Base-by-base conservation (phyloP, 495 filamentous ascomycete genomes). In the Aspergillus conjunctus region DNA sequence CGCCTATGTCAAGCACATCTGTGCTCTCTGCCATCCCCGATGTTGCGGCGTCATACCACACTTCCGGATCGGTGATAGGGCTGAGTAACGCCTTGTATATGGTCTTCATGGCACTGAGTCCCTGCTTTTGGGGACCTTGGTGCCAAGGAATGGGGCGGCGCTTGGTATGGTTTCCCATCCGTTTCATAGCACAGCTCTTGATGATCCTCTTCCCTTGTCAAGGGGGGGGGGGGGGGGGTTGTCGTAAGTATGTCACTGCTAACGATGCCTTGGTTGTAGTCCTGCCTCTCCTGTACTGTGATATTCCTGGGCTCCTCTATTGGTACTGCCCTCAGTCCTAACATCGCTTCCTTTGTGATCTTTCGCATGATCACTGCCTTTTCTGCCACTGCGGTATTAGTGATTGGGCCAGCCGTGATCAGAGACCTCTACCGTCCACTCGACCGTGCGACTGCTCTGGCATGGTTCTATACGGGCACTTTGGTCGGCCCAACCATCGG, bases 21-120 rank as follows among this genome's bases (percentile, higher is more conserved):
- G 61, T 64, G 1, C 56, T 64, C 11, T 64, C 61, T 2, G 61
- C 61, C 1, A 64, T 64, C 20, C 61, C 61, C 33, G 51, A 64
- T 18, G 61, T 64, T 11, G 61, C 61, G 4, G 61, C 34, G n/a
- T 56, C 51, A 21, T 64, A 55, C 45, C 55, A 64, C 32, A 59
- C 56, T 6, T 45, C 61, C 5, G 61, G 61, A 6, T 64, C 61
- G 4, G 20, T 64, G 15, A 64, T 64, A 44, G 56, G 56, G 3
- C 32, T 64, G 4, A 59, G 56, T 45, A 64, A 64, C 54, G 61
- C 61, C 5, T 34, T 64, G 34, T 64, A 59, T 44, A 52, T 64
- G 20, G 61, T 59, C 7, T 64, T 64, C 34, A 64, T 64, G 61
- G 61, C 61, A 2, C 20, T 64, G 51, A 59, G 61, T 31, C 61